These are phyloP conservation scores for Tylopilus sp. DNA, from an alignment of 768 basidiomycete species.

Conservation along the genomic window DNA sequence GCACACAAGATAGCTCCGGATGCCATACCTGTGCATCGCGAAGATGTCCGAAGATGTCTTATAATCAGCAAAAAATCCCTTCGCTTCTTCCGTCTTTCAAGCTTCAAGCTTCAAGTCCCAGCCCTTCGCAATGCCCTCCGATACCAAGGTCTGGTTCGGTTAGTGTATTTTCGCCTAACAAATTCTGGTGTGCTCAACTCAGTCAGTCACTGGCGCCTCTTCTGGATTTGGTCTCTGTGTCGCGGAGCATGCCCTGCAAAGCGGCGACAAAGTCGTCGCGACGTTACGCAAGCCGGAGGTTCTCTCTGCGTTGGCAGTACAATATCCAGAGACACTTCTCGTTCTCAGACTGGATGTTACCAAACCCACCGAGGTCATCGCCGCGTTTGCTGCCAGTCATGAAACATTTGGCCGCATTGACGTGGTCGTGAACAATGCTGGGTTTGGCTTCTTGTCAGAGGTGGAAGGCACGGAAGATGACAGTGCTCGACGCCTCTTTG, in stretches of 20 bases:
- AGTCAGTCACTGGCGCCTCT: slow-evolving; percentile 39
- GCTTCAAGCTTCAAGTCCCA: background rate
- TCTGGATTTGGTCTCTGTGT: slow-evolving; percentile 39
- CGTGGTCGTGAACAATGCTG: slow-evolving; percentile 5
- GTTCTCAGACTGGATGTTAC: slow-evolving; percentile 41
- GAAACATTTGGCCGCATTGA: slow-evolving; percentile 28
- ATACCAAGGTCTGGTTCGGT: slow-evolving; percentile 24
- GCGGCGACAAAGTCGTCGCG: slow-evolving; percentile 40
- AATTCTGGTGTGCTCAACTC: background rate
- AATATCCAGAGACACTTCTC: slow-evolving; percentile 33
- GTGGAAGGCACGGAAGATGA: slow-evolving; percentile 34
- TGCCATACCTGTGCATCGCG: no score
- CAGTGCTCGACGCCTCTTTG: slow-evolving; percentile 35
- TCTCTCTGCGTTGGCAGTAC: slow-evolving; percentile 23
- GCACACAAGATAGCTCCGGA: no score
- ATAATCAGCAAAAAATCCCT: no score
- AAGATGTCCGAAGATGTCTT: no score
- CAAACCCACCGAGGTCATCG: background rate
- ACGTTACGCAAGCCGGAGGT: slow-evolving; percentile 39
- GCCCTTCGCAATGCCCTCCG: background rate
- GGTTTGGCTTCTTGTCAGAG: background rate
- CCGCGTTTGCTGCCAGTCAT: background rate
- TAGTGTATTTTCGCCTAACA: background rate
- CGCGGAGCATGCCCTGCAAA: slow-evolving; percentile 29
- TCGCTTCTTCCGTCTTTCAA: no score